phyloP scores from a whole-genome alignment of 2,329 filamentous ascomycete genomes.

The Calonectria pauciramosa region DNA sequence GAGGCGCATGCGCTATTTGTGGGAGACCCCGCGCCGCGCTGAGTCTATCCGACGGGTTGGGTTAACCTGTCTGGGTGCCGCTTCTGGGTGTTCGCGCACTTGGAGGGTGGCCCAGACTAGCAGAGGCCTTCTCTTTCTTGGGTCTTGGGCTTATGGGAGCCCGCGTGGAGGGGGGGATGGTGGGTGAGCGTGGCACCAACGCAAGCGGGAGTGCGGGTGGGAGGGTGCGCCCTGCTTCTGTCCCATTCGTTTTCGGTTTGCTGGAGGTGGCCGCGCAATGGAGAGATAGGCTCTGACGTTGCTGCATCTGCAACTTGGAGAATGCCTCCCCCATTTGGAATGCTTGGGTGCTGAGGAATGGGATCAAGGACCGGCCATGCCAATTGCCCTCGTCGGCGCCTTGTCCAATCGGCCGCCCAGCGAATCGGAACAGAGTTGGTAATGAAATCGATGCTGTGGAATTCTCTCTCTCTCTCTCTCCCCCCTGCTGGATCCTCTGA shows the following conservation, averaged over 20 bases:
- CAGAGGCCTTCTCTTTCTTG: neutral
- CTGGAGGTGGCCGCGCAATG: neutral
- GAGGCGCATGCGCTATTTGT: conserved; percentile 5
- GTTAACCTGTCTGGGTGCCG: neutral
- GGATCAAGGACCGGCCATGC: neutral
- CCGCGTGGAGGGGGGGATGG: neutral
- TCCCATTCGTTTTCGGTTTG: neutral
- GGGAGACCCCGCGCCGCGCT: neutral
- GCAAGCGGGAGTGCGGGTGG: neutral
- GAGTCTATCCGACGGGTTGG: neutral
- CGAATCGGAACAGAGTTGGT: neutral
- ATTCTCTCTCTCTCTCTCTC: neutral
- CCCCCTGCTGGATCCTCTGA: neutral
- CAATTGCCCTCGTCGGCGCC: neutral
- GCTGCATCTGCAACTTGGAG: neutral
- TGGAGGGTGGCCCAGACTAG: neutral
- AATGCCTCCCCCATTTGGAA: neutral
- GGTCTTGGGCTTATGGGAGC: neutral
- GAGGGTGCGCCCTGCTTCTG: neutral
- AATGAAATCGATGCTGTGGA: neutral
- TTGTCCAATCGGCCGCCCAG: neutral
- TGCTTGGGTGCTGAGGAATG: neutral
- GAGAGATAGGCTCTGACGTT: neutral
- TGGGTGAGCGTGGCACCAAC: neutral
- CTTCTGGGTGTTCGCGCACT: neutral